Evolutionary conservation across 352 stramenopile species (phyloP).

Genomic region (Globisporangium barbulae): DNA sequence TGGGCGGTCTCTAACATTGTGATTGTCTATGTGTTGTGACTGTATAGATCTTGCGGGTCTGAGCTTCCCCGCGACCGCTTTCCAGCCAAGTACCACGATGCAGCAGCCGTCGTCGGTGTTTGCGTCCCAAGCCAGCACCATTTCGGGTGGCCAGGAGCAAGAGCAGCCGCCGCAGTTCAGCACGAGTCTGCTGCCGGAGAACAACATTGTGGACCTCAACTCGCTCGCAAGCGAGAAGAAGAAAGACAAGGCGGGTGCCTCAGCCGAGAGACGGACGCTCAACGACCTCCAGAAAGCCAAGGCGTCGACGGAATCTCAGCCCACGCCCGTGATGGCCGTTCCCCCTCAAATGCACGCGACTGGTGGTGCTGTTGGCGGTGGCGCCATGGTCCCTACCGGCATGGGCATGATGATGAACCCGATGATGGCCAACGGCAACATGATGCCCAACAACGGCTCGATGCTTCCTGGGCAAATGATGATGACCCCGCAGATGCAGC

Average conservation of each 20-base stretch:
- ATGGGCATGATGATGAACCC: constrained; percentile 40
- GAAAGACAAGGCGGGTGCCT: constrained; percentile 22
- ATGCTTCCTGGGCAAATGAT: constrained; percentile 30
- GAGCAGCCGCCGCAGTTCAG: constrained; percentile 21
- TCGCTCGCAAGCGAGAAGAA: constrained; percentile 59
- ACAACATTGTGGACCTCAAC: constrained; percentile 61
- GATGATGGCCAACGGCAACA: constrained; percentile 27
- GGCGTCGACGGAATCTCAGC: constrained; percentile 20
- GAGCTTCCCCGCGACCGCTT: constrained; percentile 31
- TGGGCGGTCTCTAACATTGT: neutral
- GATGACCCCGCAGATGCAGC: constrained; percentile 34
- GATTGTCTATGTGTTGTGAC: neutral
- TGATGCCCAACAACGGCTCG: constrained; percentile 24
- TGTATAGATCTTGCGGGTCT: constrained; percentile 44
- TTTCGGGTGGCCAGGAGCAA: neutral
- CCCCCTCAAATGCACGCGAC: constrained; percentile 24
- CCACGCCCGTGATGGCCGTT: constrained; percentile 40
- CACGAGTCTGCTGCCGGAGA: constrained; percentile 60
- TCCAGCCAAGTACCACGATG: neutral
- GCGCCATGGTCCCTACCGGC: constrained; percentile 17
- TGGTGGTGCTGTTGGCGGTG: constrained; percentile 9
- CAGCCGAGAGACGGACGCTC: constrained; percentile 41
- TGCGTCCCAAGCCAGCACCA: neutral
- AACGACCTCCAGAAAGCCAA: constrained; percentile 60
- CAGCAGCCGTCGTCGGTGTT: constrained; percentile 10